A percentile compares a stretch with the other conserved stretches of the same genome.
phyloP scores from a whole-genome alignment of 73 alveolate species.

The Stentor coeruleus region DNA sequence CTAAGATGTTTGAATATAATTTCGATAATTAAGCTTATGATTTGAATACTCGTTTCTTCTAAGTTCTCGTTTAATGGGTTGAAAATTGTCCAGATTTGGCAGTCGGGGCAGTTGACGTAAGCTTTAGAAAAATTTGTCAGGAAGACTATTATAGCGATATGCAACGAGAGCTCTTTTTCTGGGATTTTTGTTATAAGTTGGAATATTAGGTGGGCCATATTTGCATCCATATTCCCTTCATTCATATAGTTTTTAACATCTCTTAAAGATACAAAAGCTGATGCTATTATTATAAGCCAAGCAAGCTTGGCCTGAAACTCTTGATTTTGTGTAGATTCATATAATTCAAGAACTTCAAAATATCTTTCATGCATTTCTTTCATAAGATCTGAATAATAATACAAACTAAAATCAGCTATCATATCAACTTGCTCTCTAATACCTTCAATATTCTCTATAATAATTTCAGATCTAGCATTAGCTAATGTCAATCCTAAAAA shows the following conservation, averaged over 20 bases:
- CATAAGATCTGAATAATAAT: slow-evolving; percentile 3
- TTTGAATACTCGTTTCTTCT: background rate
- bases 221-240: background rate
- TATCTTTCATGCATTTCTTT: background rate
- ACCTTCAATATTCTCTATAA: background rate
- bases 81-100: background rate
- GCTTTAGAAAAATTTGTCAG: background rate
- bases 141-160: background rate
- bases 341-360: background rate
- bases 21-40: background rate
- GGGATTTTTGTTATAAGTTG: background rate
- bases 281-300: background rate
- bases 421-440: background rate
- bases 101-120: background rate
- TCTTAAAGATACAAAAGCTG: background rate
- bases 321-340: background rate
- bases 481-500: background rate
- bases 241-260: background rate
- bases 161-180: background rate
- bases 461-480: background rate
- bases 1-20: no score
- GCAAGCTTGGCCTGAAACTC: slow-evolving; percentile 19
- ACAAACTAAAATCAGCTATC: background rate
- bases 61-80: background rate
- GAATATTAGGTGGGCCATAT: background rate